Conservation (phyloP, 176 grass and related monocot species). For the bread wheat (Triticum aestivum) region DNA sequence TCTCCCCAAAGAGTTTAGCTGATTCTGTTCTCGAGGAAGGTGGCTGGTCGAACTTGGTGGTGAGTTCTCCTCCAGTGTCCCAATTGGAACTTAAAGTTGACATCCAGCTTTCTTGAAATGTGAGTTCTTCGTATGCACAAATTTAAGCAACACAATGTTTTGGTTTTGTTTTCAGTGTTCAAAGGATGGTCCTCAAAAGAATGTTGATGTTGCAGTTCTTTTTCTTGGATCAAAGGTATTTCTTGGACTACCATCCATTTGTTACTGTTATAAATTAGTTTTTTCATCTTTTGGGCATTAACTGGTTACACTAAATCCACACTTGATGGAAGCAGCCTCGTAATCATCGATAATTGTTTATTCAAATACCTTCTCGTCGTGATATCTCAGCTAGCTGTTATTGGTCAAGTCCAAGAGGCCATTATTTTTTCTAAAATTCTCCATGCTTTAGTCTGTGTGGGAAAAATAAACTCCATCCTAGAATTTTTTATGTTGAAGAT, state of each 20-base stretch:
- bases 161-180: conserved; percentile 61
- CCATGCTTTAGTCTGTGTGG: background rate
- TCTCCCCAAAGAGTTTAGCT: conserved; percentile 61
- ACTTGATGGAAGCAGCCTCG: background rate
- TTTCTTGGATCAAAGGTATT: conserved; percentile 86
- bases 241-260: conserved; percentile 13
- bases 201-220: conserved; percentile 74
- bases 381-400: background rate
- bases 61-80: conserved; percentile 38
- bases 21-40: conserved; percentile 78
- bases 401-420: background rate
- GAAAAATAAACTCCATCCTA: background rate
- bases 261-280: background rate
- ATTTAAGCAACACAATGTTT: background rate
- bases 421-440: background rate
- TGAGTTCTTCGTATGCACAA: background rate
- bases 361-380: background rate
- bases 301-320: background rate
- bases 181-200: conserved; percentile 38
- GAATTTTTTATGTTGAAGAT: background rate
- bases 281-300: background rate
- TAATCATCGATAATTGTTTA: background rate
- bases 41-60: conserved; percentile 90
- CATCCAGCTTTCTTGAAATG: background rate
- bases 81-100: conserved; percentile 10